Percentiles rank a stretch among this genome's conserved stretches.
phyloP scores from a whole-genome alignment of 2,329 filamentous ascomycete genomes.

The Parafenestella ontariensis region DNA sequence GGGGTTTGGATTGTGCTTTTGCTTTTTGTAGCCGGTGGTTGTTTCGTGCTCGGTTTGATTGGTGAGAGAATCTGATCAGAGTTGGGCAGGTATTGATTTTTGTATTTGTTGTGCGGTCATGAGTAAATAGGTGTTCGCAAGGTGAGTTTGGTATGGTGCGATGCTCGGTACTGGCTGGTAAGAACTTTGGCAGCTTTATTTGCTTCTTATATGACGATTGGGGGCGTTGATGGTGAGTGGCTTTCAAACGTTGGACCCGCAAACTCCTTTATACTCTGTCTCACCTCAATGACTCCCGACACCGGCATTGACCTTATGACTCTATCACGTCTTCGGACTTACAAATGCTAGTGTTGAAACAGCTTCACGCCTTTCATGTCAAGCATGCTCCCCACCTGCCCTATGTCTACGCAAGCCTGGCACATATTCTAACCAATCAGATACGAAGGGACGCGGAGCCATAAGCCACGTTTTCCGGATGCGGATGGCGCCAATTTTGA shows the following conservation, averaged over 20 bases:
- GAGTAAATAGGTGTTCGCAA: not conserved
- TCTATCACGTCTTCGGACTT: not conserved
- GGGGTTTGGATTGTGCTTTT: too few relatives aligned
- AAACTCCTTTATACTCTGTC: constrained; percentile 5
- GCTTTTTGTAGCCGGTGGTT: too few relatives aligned
- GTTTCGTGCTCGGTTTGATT: not conserved
- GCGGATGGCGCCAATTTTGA: not conserved
- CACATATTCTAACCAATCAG: not conserved
- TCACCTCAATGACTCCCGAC: not conserved
- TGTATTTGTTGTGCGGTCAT: not conserved
- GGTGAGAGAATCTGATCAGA: not conserved
- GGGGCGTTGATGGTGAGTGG: too few relatives aligned
- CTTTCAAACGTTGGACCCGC: too few relatives aligned
- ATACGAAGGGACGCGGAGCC: not conserved
- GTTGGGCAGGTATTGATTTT: not conserved
- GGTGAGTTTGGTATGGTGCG: not conserved
- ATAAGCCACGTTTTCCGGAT: constrained; percentile 2
- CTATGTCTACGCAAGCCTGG: not conserved
- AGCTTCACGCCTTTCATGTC: constrained; percentile 15
- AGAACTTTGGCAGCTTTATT: not conserved
- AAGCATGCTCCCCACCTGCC: not conserved
- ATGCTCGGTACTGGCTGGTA: not conserved
- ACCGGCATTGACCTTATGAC: constrained; percentile 5
- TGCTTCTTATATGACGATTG: too few relatives aligned
- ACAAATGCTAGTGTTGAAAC: constrained; percentile 6